phyloP scores from a whole-genome alignment of 2,329 filamentous ascomycete genomes.

The Sclerotinia spermophila region DNA sequence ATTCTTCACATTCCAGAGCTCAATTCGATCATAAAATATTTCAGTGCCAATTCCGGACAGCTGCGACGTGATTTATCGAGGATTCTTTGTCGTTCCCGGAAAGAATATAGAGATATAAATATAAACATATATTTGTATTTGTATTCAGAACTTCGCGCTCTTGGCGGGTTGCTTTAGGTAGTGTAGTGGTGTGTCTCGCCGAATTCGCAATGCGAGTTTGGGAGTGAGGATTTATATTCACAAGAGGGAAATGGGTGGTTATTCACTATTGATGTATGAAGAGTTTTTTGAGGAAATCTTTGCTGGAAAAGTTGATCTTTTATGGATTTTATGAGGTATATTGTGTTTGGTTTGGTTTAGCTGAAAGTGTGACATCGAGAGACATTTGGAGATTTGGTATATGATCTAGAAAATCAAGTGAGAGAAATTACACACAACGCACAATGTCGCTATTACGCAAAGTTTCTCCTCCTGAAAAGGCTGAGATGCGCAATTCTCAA shows the following conservation, averaged over 20 bases:
- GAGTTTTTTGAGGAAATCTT: neutral
- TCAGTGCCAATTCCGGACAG: neutral
- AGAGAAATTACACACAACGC: neutral
- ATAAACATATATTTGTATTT: neutral
- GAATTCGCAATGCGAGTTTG: constrained; percentile 2
- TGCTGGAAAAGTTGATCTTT: neutral
- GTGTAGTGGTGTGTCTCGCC: neutral
- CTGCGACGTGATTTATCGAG: neutral
- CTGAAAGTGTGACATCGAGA: neutral
- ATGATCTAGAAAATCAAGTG: neutral
- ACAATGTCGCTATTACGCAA: constrained; percentile 22
- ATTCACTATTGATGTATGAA: neutral
- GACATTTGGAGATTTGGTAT: neutral
- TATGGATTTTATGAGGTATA: neutral
- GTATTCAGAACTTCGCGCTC: neutral
- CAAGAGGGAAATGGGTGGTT: neutral
- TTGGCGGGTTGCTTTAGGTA: constrained; percentile 1
- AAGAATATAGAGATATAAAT: neutral
- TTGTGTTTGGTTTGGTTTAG: neutral
- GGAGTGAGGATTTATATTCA: neutral
- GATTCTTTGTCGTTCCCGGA: constrained; percentile 8
- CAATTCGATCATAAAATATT: neutral
- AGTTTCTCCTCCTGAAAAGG: constrained; percentile 10
- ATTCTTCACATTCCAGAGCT: constrained; percentile 12
- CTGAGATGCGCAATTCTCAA: constrained; percentile 10